Evolutionary conservation across 2,329 filamentous ascomycete genomes (phyloP).

Genomic region (Colletotrichum eremochloae): DNA sequence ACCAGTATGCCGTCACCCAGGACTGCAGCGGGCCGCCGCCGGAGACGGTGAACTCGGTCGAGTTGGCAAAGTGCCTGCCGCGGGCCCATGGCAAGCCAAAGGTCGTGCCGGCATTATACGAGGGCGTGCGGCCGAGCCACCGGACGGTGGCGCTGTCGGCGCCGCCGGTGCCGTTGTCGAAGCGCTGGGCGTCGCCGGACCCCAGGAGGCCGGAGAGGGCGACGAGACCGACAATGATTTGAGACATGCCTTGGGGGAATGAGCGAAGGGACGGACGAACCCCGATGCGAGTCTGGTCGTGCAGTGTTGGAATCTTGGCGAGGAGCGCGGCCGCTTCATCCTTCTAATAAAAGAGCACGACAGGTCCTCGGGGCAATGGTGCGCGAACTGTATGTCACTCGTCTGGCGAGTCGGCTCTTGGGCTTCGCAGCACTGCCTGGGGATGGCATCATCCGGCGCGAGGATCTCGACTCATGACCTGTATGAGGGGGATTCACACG

Average conservation of each 20-base stretch:
- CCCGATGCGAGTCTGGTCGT: background rate
- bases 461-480: conserved; percentile 11
- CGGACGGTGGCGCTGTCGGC: conserved; percentile 45
- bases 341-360: conserved; percentile 11
- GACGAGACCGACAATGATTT: conserved; percentile 29
- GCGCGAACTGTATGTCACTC: conserved; percentile 17
- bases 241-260: conserved; percentile 34
- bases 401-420: conserved; percentile 3
- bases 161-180: conserved; percentile 28
- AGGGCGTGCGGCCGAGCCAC: conserved; percentile 58
- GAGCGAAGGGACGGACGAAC: conserved; percentile 10
- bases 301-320: background rate
- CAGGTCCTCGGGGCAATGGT: conserved; percentile 18
- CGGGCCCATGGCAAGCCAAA: conserved; percentile 61
- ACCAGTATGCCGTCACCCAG: conserved; percentile 71
- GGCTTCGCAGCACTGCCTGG: conserved; percentile 14
- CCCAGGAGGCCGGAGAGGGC: conserved; percentile 39
- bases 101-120: conserved; percentile 53
- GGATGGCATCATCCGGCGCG: conserved; percentile 30
- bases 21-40: conserved; percentile 56
- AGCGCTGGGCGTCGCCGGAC: conserved; percentile 27
- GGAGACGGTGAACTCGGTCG: conserved; percentile 53
- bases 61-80: conserved; percentile 53
- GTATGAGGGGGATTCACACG: background rate
- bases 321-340: background rate